Conservation (phyloP, 2,329 filamentous ascomycete genomes). For the Pseudogymnoascus sp. region DNA sequence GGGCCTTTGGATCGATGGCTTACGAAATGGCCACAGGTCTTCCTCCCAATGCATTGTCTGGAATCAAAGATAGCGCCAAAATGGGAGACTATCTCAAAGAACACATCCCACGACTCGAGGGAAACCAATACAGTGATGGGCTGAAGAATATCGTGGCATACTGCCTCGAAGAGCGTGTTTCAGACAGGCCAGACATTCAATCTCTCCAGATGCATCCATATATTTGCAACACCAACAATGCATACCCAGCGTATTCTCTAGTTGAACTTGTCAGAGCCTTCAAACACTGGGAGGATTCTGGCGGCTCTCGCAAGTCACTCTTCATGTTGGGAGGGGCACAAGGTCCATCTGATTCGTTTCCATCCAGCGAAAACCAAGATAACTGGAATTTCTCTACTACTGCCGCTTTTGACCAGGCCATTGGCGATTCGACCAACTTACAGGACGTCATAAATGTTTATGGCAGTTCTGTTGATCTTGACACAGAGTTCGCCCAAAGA, state of each 20-base stretch:
- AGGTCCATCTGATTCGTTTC: constrained; percentile 32
- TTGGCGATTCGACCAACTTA: constrained; percentile 42
- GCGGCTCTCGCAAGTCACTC: constrained; percentile 59
- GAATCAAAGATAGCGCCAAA: constrained; percentile 35
- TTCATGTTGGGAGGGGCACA: constrained; percentile 53
- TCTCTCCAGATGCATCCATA: constrained; percentile 62
- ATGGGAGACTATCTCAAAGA: constrained; percentile 49
- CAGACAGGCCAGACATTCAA: constrained; percentile 59
- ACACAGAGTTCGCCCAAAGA: constrained; percentile 37
- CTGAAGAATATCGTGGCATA: constrained; percentile 64
- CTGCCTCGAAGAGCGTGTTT: constrained; percentile 60
- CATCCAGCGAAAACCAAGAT: constrained; percentile 42
- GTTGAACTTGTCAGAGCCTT: constrained; percentile 61
- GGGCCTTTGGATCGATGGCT: constrained; percentile 75
- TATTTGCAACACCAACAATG: constrained; percentile 51
- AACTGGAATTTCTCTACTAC: constrained; percentile 63
- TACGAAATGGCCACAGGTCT: constrained; percentile 73
- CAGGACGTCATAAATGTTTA: constrained; percentile 55
- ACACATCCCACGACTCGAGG: constrained; percentile 60
- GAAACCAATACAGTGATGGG: constrained; percentile 58
- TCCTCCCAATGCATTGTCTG: constrained; percentile 58
- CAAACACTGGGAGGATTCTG: constrained; percentile 65
- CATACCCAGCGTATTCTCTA: constrained; percentile 56
- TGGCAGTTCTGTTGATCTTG: constrained; percentile 48
- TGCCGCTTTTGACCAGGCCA: constrained; percentile 51